phyloP scores from a whole-genome alignment of 768 basidiomycete genomes.

The Termitomyces sp. region DNA sequence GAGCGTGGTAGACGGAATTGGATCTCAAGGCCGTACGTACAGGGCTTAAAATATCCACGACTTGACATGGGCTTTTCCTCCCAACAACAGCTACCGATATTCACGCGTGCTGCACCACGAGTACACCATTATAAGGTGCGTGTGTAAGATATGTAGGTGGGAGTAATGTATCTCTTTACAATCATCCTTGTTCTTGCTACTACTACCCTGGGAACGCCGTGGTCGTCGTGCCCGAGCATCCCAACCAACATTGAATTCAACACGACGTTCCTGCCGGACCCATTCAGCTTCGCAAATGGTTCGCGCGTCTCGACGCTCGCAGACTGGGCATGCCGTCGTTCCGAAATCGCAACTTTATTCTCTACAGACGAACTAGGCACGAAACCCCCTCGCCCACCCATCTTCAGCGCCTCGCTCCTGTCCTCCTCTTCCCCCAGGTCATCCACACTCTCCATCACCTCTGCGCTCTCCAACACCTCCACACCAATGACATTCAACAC shows the following conservation, averaged over 20 bases:
- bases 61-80: too few relatives aligned
- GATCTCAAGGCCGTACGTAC: too few relatives aligned
- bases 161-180: too few relatives aligned
- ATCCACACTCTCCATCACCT: conserved; percentile 35
- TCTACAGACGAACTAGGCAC: conserved; percentile 46
- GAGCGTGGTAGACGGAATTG: too few relatives aligned
- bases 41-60: too few relatives aligned
- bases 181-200: too few relatives aligned
- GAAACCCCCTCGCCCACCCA: conserved; percentile 37
- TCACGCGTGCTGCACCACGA: too few relatives aligned
- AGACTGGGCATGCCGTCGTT: conserved; percentile 44
- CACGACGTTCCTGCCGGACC: conserved; percentile 33
- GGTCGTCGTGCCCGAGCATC: background rate
- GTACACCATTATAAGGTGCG: too few relatives aligned
- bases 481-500: conserved; percentile 41
- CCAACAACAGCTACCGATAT: too few relatives aligned
- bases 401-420: conserved; percentile 33
- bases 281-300: conserved; percentile 45
- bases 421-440: conserved; percentile 18
- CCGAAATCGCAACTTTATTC: conserved; percentile 40
- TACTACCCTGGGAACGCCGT: too few relatives aligned
- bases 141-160: too few relatives aligned
- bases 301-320: conserved; percentile 30
- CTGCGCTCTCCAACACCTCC: conserved; percentile 27
- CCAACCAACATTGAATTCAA: background rate